Evolutionary conservation across 148 eudicot species (phyloP), one percentile per base, ranked within the genome.

Genomic region (Fagopyrum homotropicum): DNA sequence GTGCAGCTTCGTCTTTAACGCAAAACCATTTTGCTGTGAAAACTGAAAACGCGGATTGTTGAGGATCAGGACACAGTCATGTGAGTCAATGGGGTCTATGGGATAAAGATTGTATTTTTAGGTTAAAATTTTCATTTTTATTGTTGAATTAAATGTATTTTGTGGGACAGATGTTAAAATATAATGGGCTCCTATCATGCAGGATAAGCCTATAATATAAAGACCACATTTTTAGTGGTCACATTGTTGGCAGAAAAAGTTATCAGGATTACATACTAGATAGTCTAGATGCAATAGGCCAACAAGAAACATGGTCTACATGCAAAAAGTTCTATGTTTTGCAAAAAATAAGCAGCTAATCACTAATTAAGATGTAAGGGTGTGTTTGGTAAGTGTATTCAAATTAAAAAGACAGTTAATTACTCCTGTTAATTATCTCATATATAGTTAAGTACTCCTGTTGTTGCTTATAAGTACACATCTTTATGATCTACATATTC

Each of bases 1-100:
- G 43, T 14, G 69, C 40, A 35, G 69, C 69, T 63, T 63, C 47
- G 71, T 14, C 46, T 43, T 66, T 66, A 61, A 61, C 68, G 43
- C 68, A 61, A 61, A 35, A 61, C 29, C 40, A 29, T 61, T 52
- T 61, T 61, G 68, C 68, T 11, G 29, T 61, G 68, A 61, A 61
- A 35, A 35, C 40, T 35, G 40, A 35, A 1, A 35, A 61, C 68
- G 68, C 68, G 15, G 68, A 61, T 35, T 9, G 64, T 61, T 61
- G 6, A 7, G 29, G 63, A 7, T 56, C 9, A 17, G 29, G 61
- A 17, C 7, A 6, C 59, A 17, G 63, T 57, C 63, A 17, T 57
- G 29, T 52, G 57, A 52, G 57, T 52, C 57, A 12, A 52, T 35
- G 14, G 14, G 57, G 57, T 52, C 57, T 14, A 52, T 12, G 14